Evolutionary conservation across 345 rosid genomes (phyloP).

Genomic region (Pelargonium nanum): DNA sequence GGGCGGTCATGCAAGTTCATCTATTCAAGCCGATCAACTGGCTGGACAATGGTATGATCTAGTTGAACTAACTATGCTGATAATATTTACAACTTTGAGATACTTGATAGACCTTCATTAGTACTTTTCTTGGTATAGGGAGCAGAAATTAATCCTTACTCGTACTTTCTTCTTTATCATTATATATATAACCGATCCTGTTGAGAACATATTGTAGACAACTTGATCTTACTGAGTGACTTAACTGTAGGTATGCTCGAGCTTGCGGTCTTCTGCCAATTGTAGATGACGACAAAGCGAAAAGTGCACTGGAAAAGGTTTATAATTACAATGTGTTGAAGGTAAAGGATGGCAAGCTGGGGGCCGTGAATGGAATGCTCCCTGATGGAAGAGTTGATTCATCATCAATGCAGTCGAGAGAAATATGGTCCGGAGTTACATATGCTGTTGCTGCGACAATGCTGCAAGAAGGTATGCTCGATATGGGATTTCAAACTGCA

Average conservation of each 20-base stretch:
- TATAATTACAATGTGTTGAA: constrained; percentile 69
- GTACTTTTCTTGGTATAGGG: too few species aligned
- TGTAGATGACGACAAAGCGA: constrained; percentile 62
- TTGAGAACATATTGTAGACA: too few species aligned
- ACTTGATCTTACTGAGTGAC: neutral
- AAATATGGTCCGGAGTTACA: constrained; percentile 93
- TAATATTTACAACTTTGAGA: too few species aligned
- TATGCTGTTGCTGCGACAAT: constrained; percentile 87
- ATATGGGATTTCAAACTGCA: constrained; percentile 71
- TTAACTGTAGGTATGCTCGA: constrained; percentile 52
- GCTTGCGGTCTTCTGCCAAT: constrained; percentile 74
- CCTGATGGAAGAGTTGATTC: constrained; percentile 73
- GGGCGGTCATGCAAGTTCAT: constrained; percentile 45
- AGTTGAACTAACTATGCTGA: too few species aligned
- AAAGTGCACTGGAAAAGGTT: constrained; percentile 54
- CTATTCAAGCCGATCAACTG: constrained; percentile 94
- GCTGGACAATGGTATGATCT: constrained; percentile 82
- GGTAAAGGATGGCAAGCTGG: constrained; percentile 70
- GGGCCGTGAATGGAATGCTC: constrained; percentile 93
- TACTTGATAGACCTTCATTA: too few species aligned
- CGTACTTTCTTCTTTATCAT: too few species aligned
- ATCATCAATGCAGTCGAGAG: constrained; percentile 76
- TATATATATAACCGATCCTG: too few species aligned
- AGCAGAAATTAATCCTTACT: too few species aligned
- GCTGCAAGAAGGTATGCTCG: constrained; percentile 69